Percentiles rank a stretch among this genome's conserved stretches.
phyloP scores from a whole-genome alignment of 2,329 filamentous ascomycete species.

The Fusarium udum region DNA sequence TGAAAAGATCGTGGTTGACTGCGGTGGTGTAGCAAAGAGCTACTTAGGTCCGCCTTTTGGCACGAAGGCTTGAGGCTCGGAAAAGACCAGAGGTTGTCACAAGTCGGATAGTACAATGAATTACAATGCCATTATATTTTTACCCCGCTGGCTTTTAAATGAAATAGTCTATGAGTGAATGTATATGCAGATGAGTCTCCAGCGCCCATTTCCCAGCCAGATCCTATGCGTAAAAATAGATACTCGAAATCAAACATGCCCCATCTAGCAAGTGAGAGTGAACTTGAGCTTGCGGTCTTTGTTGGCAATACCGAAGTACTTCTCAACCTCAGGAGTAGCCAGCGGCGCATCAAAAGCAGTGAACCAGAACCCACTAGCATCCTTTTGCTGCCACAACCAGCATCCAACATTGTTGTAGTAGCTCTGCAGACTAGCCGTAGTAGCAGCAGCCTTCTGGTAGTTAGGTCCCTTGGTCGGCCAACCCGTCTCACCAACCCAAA shows the following conservation, averaged over 20 bases:
- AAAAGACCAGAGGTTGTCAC: rapidly evolving
- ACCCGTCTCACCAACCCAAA: conserved; percentile 40
- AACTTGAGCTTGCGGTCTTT: conserved; percentile 40
- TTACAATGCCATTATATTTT: neutral
- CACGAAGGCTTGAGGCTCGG: neutral
- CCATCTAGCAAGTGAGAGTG: conserved; percentile 28
- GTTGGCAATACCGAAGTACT: conserved; percentile 38
- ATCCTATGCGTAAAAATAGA: neutral
- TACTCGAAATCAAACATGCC: neutral
- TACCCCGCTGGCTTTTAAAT: neutral
- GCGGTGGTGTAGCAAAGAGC: conserved; percentile 9
- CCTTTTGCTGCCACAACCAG: conserved; percentile 33
- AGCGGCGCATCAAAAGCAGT: conserved; percentile 35
- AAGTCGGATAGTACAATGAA: rapidly evolving
- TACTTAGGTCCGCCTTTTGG: conserved; percentile 30
- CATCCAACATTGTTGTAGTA: conserved; percentile 39
- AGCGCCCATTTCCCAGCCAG: neutral
- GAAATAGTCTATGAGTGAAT: conserved; percentile 1
- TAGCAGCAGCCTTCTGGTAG: conserved; percentile 31
- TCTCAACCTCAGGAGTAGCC: conserved; percentile 36
- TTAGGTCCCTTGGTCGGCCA: conserved; percentile 36
- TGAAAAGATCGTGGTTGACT: conserved; percentile 35
- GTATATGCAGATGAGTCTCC: neutral
- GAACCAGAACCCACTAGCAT: conserved; percentile 38
- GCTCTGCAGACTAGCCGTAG: conserved; percentile 19